A percentile compares a stretch with the other conserved stretches of the same genome.
phyloP scores from a whole-genome alignment of 1,284 basidiomycete genomes.

The Tilletia indica region DNA sequence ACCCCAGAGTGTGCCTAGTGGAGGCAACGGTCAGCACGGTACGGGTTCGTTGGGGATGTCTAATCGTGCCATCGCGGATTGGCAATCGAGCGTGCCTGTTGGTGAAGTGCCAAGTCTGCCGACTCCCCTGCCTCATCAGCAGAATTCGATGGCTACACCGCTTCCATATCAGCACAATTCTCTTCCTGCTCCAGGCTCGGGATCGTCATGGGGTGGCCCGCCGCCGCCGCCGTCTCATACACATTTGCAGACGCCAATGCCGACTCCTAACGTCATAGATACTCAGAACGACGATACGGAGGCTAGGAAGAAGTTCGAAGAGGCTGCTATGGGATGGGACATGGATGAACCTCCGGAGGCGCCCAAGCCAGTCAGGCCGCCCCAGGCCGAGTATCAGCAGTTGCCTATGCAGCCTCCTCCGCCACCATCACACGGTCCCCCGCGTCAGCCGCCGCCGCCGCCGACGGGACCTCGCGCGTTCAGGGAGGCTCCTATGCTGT shows the following conservation, averaged over 20 bases:
- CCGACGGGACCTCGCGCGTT: neutral
- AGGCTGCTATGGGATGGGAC: neutral
- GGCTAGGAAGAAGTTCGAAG: neutral
- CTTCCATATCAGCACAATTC: too few species aligned
- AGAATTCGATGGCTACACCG: neutral
- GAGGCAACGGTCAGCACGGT: neutral
- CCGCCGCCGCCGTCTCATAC: too few species aligned
- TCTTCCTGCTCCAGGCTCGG: too few species aligned
- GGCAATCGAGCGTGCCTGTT: neutral
- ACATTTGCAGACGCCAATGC: too few species aligned
- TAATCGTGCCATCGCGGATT: neutral
- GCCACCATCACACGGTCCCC: neutral
- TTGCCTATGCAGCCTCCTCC: too few species aligned
- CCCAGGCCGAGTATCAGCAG: too few species aligned
- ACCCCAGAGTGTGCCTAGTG: too few species aligned
- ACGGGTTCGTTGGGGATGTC: neutral
- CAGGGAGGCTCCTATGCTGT: too few species aligned
- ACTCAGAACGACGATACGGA: neutral
- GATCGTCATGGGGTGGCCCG: too few species aligned
- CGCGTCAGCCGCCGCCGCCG: neutral
- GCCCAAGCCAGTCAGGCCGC: neutral
- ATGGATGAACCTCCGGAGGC: neutral
- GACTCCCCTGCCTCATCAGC: neutral
- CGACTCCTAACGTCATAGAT: too few species aligned
- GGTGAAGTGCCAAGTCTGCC: neutral